A percentile compares a stretch with the other conserved stretches of the same genome.
Evolutionary conservation across 2,329 filamentous ascomycete species (phyloP).

Genomic region (Diaporthe australafricana): DNA sequence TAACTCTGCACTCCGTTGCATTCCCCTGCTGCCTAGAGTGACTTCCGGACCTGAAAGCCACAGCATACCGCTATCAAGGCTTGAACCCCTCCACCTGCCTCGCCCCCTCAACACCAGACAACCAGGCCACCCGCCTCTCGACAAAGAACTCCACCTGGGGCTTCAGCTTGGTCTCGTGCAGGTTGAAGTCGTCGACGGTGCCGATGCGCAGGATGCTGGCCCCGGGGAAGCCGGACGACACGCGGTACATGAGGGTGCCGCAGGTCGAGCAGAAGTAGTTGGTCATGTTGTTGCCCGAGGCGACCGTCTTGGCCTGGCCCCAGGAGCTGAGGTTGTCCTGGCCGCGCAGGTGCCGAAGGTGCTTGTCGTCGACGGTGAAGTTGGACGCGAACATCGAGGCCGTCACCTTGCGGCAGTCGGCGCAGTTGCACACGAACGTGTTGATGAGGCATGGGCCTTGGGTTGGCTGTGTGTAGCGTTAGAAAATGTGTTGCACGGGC

Average conservation of each 20-base stretch:
- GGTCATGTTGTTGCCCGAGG: constrained; percentile 62
- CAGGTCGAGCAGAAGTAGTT: constrained; percentile 72
- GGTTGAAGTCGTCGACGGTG: constrained; percentile 70
- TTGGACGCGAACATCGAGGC: constrained; percentile 72
- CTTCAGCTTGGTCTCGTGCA: constrained; percentile 67
- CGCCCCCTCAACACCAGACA: constrained; percentile 51
- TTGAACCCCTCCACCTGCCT: constrained; percentile 40
- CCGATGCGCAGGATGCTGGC: constrained; percentile 65
- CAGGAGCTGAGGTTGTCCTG: constrained; percentile 60
- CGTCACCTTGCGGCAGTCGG: constrained; percentile 72
- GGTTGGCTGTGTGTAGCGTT: constrained; percentile 52
- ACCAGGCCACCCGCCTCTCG: constrained; percentile 64
- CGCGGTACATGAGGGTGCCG: constrained; percentile 70
- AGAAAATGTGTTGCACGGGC: background rate
- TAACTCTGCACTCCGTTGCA: too few species aligned
- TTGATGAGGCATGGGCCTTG: constrained; percentile 56
- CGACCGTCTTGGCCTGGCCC: constrained; percentile 59
- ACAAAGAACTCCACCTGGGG: constrained; percentile 65
- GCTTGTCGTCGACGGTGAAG: constrained; percentile 60
- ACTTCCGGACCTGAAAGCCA: too few species aligned
- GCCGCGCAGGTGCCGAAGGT: constrained; percentile 63
- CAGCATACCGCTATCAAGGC: background rate
- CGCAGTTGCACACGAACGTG: constrained; percentile 70
- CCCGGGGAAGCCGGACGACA: constrained; percentile 56
- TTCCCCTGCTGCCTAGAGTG: too few species aligned